Percentiles rank a stretch among this genome's conserved stretches.
Evolutionary conservation across 73 alveolate genomes (phyloP).

Genomic region (Stentor coeruleus): DNA sequence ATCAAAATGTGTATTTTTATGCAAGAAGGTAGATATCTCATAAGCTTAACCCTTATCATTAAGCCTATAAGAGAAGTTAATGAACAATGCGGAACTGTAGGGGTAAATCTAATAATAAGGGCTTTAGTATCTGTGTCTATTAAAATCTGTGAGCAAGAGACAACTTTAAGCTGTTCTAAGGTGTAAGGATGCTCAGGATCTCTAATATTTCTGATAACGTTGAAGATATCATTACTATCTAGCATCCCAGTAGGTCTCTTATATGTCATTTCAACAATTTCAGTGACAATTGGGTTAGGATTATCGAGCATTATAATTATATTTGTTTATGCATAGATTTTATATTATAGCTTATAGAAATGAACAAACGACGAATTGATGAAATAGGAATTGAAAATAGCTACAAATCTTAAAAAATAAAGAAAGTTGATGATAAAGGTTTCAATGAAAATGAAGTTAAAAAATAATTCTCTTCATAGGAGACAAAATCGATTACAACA

Average conservation of each 20-base stretch:
- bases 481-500: too few species aligned
- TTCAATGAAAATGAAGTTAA: too few species aligned
- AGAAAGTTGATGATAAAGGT: too few species aligned
- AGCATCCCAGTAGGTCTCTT: slow-evolving; percentile 17
- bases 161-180: slow-evolving; percentile 79
- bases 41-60: slow-evolving; percentile 73
- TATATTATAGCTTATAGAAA: too few species aligned
- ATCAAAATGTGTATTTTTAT: slow-evolving; percentile 75
- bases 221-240: slow-evolving; percentile 51
- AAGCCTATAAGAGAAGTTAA: slow-evolving; percentile 80
- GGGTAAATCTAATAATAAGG: slow-evolving; percentile 70
- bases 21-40: slow-evolving; percentile 69
- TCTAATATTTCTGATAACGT: slow-evolving; percentile 71
- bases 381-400: too few species aligned
- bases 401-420: too few species aligned
- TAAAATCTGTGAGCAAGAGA: slow-evolving; percentile 61
- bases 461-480: too few species aligned
- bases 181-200: slow-evolving; percentile 95
- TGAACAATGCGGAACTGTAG: slow-evolving; percentile 88
- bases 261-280: slow-evolving; percentile 21
- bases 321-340: too few species aligned
- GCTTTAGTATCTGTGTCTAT: slow-evolving; percentile 49
- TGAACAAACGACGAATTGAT: too few species aligned
- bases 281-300: slow-evolving; percentile 49
- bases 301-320: slow-evolving; percentile 38